Evolutionary conservation across 2,329 filamentous ascomycete species (phyloP), one percentile per base, ranked within the genome.

Genomic region (Microsporum ferrugineum): DNA sequence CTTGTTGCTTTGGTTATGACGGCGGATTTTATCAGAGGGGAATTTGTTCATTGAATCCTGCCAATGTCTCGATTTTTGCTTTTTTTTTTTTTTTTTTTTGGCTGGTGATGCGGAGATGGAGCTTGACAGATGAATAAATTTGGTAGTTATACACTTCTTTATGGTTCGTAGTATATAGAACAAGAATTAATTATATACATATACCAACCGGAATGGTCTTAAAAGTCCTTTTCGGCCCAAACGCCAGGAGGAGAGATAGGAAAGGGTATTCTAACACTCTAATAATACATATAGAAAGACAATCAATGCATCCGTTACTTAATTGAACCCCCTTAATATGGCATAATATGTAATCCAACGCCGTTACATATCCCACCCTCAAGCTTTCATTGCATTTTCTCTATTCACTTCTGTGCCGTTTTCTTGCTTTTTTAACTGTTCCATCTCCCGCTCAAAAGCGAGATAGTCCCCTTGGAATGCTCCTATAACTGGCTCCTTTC

Each of bases 401-500:
- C 31, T 31, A 12, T 55, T 55, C 12, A 8, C 12, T 34, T 38
- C 36, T 55, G 51, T n/a, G 10, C 12, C 45, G 27, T 51, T 31
- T 31, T 33, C 45, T 29, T 14, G 27, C 45, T 51, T 23, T 12
- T 36, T 36, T 34, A 55, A 31, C 14, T 31, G 51, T 36, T 55
- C 75, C 41, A 71, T 73, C 39, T 57, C 55, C 17, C 23, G 41
- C 55, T 57, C 55, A 29, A 57, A 47, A 6, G 57, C 57, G 7
- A 38, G 17, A 63, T 76, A 74, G 66, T 78, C 74, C 5, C 74
- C 76, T 62, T 73, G 66, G 64, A 79, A 78, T 0, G 80, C 77
- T 60, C 76, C 77, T 66, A 76, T 74, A 4, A 92, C 76, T 65
- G 80, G 84, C 65, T 83, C 80, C 39, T 80, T 79, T 68, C 94